Percentiles rank a stretch among this genome's conserved stretches.
Conservation (phyloP, 2,329 filamentous ascomycete species). For the Fonsecaea nubica region DNA sequence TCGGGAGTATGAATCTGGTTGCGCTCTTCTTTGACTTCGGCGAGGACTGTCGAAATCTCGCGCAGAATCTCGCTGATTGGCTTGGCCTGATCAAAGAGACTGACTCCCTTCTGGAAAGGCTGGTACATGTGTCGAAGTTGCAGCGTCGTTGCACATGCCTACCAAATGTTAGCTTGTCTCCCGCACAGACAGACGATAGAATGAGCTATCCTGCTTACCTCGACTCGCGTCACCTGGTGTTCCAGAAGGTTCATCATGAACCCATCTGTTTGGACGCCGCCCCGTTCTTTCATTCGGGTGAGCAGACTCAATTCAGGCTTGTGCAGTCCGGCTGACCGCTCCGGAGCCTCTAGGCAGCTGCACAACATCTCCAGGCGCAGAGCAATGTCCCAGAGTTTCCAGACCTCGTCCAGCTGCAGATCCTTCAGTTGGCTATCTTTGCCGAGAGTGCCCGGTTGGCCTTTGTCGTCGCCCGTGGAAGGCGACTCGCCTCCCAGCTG, state of each 20-base stretch:
- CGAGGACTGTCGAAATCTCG: slow-evolving; percentile 28
- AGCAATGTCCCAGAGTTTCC: slow-evolving; percentile 87
- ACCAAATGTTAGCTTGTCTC: slow-evolving; percentile 41
- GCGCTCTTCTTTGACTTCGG: slow-evolving; percentile 17
- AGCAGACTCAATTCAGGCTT: slow-evolving; percentile 83
- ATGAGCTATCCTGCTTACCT: slow-evolving; percentile 66
- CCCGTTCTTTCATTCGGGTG: slow-evolving; percentile 73
- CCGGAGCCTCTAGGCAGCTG: slow-evolving; percentile 76
- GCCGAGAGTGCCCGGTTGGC: slow-evolving; percentile 66
- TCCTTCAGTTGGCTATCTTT: slow-evolving; percentile 68
- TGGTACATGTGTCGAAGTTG: slow-evolving; percentile 78
- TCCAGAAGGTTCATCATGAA: slow-evolving; percentile 90
- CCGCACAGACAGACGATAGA: slow-evolving; percentile 19
- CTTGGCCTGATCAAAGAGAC: slow-evolving; percentile 74
- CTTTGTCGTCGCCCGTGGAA: slow-evolving; percentile 36
- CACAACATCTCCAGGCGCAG: slow-evolving; percentile 92
- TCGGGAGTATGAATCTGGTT: slow-evolving; percentile 24
- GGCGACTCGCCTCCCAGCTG: slow-evolving; percentile 50
- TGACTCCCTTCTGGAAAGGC: slow-evolving; percentile 67
- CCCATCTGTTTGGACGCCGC: slow-evolving; percentile 85
- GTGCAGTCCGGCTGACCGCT: slow-evolving; percentile 65
- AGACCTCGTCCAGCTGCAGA: slow-evolving; percentile 84
- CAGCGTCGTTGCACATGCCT: slow-evolving; percentile 84
- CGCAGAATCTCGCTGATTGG: slow-evolving; percentile 76
- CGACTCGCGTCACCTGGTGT: slow-evolving; percentile 93